Conservation (phyloP, 768 basidiomycete genomes). For the Pisolithus sp. region DNA sequence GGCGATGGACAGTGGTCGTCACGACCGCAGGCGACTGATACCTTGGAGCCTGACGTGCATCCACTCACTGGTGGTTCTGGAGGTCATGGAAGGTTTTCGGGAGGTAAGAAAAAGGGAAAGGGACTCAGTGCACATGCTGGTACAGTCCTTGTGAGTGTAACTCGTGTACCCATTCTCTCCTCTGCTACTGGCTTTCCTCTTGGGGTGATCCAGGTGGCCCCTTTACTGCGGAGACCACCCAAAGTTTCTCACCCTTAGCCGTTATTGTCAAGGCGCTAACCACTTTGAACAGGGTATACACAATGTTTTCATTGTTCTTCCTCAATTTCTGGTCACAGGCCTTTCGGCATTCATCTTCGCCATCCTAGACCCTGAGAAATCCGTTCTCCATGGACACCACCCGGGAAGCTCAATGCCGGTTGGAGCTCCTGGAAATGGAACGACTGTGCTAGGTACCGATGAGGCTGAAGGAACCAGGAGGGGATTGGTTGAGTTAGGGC, state of each 20-base stretch:
- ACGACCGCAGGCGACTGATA: background rate
- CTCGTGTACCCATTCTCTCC: no score
- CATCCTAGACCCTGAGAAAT: slow-evolving; percentile 63
- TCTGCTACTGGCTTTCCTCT: no score
- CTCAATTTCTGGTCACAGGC: slow-evolving; percentile 89
- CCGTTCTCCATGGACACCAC: slow-evolving; percentile 33
- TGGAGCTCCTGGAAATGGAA: slow-evolving; percentile 5
- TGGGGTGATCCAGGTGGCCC: no score
- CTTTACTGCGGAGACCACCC: no score
- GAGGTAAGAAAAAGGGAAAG: slow-evolving; percentile 9
- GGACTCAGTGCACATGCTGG: slow-evolving; percentile 79
- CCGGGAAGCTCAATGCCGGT: slow-evolving; percentile 8
- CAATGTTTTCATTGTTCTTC: slow-evolving; percentile 89
- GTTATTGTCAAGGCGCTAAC: slow-evolving; percentile 20
- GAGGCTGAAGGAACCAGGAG: background rate
- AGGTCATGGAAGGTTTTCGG: background rate
- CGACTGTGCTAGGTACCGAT: slow-evolving; percentile 1
- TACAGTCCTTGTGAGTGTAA: slow-evolving; percentile 62
- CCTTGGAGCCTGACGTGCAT: background rate
- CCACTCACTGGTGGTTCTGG: background rate
- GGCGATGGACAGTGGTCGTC: background rate
- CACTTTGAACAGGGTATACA: slow-evolving; percentile 70
- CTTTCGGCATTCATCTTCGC: slow-evolving; percentile 83
- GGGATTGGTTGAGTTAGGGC: background rate
- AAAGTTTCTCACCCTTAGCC: no score